These are phyloP conservation scores for Aspergillus puulaauensis DNA, from an alignment of 2,329 filamentous ascomycete species.

Conservation along the genomic window DNA sequence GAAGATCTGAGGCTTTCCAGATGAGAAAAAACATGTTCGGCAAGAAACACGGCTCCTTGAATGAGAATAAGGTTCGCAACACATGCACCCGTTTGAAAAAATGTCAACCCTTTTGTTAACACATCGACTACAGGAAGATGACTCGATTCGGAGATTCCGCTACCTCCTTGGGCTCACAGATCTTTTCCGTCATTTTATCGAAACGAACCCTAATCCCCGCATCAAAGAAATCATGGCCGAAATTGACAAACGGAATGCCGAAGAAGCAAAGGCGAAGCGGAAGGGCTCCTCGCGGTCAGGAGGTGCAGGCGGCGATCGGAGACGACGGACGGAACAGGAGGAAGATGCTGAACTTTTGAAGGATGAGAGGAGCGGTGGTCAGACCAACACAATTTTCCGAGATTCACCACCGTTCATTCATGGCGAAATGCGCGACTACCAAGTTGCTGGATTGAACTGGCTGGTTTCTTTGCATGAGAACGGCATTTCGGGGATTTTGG, in stretches of 20 bases:
- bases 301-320: conserved; percentile 74
- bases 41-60: conserved; percentile 88
- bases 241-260: conserved; percentile 89
- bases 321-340: conserved; percentile 91
- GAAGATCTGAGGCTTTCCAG: conserved; percentile 82
- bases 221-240: conserved; percentile 92
- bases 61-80: conserved; percentile 78
- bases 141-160: conserved; percentile 88
- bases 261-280: conserved; percentile 67
- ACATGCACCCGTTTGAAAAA: not conserved
- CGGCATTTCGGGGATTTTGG: conserved; percentile 95
- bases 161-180: conserved; percentile 95
- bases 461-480: conserved; percentile 97
- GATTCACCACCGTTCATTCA: conserved; percentile 91
- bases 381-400: conserved; percentile 85
- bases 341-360: conserved; percentile 86
- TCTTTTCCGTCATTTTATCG: conserved; percentile 97
- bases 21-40: conserved; percentile 89
- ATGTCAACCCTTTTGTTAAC: not conserved
- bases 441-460: conserved; percentile 95
- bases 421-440: conserved; percentile 92
- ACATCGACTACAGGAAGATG: conserved; percentile 69
- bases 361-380: conserved; percentile 84
- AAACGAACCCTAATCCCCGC: conserved; percentile 91
- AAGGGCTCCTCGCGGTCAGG: conserved; percentile 78